Percentiles rank a stretch among this genome's conserved stretches.
phyloP scores from a whole-genome alignment of 169 alveolate genomes.

The Eimeria acervulina region DNA sequence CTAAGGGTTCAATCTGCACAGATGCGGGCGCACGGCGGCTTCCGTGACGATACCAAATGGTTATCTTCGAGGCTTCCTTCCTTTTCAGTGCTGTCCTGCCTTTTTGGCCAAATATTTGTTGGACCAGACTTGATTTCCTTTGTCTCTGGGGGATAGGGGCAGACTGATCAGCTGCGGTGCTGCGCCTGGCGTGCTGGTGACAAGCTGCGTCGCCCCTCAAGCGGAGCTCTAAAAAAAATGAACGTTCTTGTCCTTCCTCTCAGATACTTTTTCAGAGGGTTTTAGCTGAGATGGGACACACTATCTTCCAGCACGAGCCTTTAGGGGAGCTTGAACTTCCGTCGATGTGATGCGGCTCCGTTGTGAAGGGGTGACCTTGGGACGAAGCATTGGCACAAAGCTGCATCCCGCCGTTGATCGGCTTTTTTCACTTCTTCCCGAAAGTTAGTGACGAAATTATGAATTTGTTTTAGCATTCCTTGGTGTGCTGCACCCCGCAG shows the following conservation, averaged over 20 bases:
- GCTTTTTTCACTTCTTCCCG: not conserved
- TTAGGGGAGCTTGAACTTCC: not conserved
- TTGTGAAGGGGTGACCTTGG: slow-evolving; percentile 40
- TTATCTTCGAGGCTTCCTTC: not conserved
- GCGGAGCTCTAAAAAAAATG: not conserved
- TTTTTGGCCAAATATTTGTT: not conserved
- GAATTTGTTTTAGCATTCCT: not conserved
- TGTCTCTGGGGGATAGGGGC: not conserved
- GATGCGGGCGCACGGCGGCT: slow-evolving; percentile 78
- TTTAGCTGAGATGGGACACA: slow-evolving; percentile 17
- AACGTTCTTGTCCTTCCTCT: not conserved
- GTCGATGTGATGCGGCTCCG: not conserved
- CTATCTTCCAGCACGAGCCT: not conserved
- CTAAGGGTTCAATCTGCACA: slow-evolving; percentile 1
- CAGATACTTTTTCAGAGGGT: not conserved
- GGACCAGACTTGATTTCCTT: not conserved
- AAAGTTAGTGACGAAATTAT: not conserved
- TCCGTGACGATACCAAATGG: slow-evolving; percentile 50
- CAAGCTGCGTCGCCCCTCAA: not conserved
- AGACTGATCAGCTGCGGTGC: slow-evolving; percentile 46
- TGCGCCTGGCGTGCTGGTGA: slow-evolving; percentile 14
- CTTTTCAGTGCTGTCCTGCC: not conserved
- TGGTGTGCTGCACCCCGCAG: not conserved
- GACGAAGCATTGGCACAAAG: not conserved
- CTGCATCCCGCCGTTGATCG: not conserved